These are phyloP conservation scores for Chenopodium formosanum DNA, from an alignment of 148 eudicot species.

Conservation along the genomic window DNA sequence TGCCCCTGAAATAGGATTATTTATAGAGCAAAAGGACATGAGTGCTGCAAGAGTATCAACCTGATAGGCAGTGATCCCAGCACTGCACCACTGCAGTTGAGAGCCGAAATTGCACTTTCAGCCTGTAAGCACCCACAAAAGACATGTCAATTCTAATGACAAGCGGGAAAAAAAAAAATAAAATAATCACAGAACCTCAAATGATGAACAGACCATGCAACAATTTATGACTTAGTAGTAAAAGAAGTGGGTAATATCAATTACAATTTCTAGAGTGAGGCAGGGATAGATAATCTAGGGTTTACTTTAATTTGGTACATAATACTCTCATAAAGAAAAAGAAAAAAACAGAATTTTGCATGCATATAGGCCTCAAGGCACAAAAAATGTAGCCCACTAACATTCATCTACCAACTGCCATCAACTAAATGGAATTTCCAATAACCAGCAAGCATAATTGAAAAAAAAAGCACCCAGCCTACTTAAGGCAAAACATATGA, in stretches of 20 bases:
- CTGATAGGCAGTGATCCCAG: constrained; percentile 70
- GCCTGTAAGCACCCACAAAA: constrained; percentile 44
- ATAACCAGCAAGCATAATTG: background rate
- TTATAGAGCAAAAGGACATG: background rate
- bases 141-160: background rate
- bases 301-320: background rate
- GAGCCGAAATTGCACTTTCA: constrained; percentile 76
- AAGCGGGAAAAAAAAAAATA: background rate
- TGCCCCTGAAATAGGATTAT: background rate
- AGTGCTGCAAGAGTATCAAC: constrained; percentile 25
- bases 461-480: background rate
- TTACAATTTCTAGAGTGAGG: background rate
- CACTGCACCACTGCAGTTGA: constrained; percentile 66
- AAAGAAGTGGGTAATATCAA: background rate
- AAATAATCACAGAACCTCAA: background rate
- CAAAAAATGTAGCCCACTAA: background rate
- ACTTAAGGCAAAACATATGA: background rate
- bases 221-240: background rate
- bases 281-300: background rate
- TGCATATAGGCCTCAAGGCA: background rate
- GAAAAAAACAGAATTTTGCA: background rate
- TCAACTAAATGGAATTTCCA: background rate
- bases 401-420: background rate
- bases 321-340: background rate
- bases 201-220: background rate